Evolutionary conservation across 352 stramenopile genomes (phyloP), one percentile per base, ranked within the genome.

Genomic region (Pythium volutum): DNA sequence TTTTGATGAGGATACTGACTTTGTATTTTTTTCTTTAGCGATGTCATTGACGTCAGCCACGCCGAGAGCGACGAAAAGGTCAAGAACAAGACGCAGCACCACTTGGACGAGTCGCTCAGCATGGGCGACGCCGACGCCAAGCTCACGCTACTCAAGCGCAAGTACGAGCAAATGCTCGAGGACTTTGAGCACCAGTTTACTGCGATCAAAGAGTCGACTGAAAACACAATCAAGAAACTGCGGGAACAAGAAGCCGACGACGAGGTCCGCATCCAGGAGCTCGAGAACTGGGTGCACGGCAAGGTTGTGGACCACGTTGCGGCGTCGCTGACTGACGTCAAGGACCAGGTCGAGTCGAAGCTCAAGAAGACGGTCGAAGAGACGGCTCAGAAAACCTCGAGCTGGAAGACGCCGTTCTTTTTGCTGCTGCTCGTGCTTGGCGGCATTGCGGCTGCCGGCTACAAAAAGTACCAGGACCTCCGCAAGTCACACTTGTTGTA

Each of bases 391-490:
- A 86, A 89, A 43, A 83, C 79, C 23, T 74, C 71, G 41, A 79
- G 85, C 61, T 94, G 85, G 85, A 91, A 93, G 73, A 86, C 72
- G 22, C 85, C 85, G 36, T 94, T 94, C 69, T 79, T 93, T 61
- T 55, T 93, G 56, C 72, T 94, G 55, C 58, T 94, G 59, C 54
- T 92, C 57, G 74, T 87, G 55, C 69, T 93, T 45, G 78, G 70
- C 23, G 83, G 68, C 9, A 29, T 89, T 55, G 69, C 77, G 6
- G 79, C 75, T n/a, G 73, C 59, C 16, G 79, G 69, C 23, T 94
- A 93, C 76, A 91, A 91, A 67, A 94, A 94, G 75, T 94, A 94
- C 76, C 83, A 94, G 65, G 81, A 93, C 56, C 66, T 94, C 61
- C 79, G 81, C 66, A 94, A 94, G 75, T 92, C 81, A 38, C 85